Evolutionary conservation across 2,329 filamentous ascomycete species (phyloP).

Genomic region (Drechslera avenae): DNA sequence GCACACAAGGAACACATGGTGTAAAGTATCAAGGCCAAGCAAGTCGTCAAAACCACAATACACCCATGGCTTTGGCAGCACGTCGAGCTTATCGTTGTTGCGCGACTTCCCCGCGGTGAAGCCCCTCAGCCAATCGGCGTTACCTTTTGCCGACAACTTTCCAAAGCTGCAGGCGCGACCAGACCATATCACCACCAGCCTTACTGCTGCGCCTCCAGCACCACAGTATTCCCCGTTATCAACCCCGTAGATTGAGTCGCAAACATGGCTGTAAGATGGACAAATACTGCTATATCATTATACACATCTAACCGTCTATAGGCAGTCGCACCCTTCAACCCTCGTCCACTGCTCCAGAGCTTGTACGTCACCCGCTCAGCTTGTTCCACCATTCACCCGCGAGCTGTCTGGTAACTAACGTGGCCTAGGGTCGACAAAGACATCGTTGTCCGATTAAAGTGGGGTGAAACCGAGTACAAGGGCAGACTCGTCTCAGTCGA

Average conservation of each 20-base stretch:
- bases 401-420: conserved; percentile 12
- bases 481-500: conserved; percentile 90
- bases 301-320: conserved; percentile 25
- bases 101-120: conserved; percentile 11
- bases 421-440: conserved; percentile 77
- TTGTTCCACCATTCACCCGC: not conserved
- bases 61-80: no score
- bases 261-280: conserved; percentile 48
- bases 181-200: not conserved
- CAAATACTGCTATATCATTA: not conserved
- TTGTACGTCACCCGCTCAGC: conserved; percentile 65
- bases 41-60: no score
- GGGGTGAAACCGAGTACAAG: conserved; percentile 97
- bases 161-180: conserved; percentile 20
- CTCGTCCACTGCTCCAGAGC: conserved; percentile 92
- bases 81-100: not conserved
- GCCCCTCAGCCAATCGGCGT: conserved; percentile 9
- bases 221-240: conserved; percentile 1
- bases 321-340: conserved; percentile 84
- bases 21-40: no score
- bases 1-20: no score
- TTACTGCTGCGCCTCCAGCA: conserved; percentile 1
- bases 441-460: conserved; percentile 92
- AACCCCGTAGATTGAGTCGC: conserved; percentile 11
- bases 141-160: conserved; percentile 21